Evolutionary conservation across 208 protist genomes (phyloP), one percentile per base, ranked within the genome.

Genomic region (Trypanosoma congolense): DNA sequence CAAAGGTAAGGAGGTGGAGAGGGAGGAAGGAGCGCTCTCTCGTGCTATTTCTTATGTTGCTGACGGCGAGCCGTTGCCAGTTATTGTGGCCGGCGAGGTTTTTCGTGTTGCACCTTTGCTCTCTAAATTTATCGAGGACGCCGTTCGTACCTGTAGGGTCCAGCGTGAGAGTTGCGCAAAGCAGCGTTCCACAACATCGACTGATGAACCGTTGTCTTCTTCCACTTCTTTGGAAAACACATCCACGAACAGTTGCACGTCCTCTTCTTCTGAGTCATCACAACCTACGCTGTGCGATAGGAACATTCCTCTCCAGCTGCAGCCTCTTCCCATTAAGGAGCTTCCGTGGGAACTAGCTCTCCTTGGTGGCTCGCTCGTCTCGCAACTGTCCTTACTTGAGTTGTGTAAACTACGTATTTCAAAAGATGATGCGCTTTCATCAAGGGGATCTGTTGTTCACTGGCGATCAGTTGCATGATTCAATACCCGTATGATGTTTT

Each of bases 281-380:
- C 40, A 2, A 10, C n/a, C 35, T 14, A 21, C 21, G 19, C 28
- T 36, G n/a, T 53, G 61, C 26, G 33, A 38, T 38, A 12, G 33
- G 9, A 6, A 38, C 9, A 12, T 16, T 16, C 65, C 63, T 65
- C 47, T 82, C 2, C 36, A 55, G 4, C 16, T 73, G 28, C 76
- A 82, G 44, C 61, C 54, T 4, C 51, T 58, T 4, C 70, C 77
- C 10, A 38, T 86, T 2, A 55, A 58, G 28, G 46, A 67, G 4
- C 44, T 61, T 3, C 77, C 82, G 5, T 85, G 77, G 77, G 61
- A 67, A 65, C 41, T 83, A 1, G 66, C 77, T 36, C 33, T 87
- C 6, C n/a, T 87, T 5, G 80, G 80, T 4, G 80, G 61, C 2
- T 83, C 75, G 0, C 42, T 87, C 12, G 63, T 83, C 19, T 57